Conservation (phyloP, 73 alveolate species). For the Paramecium caudatum region DNA sequence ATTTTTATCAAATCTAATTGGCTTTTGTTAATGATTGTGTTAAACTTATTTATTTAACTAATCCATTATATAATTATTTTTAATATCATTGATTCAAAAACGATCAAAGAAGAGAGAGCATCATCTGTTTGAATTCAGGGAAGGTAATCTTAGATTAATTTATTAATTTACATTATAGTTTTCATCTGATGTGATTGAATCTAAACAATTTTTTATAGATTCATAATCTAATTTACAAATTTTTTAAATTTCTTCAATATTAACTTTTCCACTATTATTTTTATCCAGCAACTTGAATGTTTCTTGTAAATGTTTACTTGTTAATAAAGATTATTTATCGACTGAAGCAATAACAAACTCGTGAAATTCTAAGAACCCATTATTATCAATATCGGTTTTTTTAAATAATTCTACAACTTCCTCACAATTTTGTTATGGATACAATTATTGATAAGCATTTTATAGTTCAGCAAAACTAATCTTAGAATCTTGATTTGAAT, state of each 20-base stretch:
- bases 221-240: neutral
- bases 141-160: neutral
- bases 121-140: constrained; percentile 14
- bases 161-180: neutral
- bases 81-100: neutral
- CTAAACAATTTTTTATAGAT: neutral
- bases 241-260: constrained; percentile 1
- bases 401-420: neutral
- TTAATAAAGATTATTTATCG: neutral
- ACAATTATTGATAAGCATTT: neutral
- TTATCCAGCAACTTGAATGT: too few relatives aligned
- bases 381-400: constrained; percentile 5
- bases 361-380: constrained; percentile 27
- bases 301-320: neutral
- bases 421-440: neutral
- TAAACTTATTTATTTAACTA: neutral
- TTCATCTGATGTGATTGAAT: neutral
- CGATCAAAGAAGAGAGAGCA: constrained; percentile 38
- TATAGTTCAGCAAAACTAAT: neutral
- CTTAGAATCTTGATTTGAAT: neutral
- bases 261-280: constrained; percentile 1
- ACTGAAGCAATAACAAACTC: constrained; percentile 34
- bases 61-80: too few relatives aligned
- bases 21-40: neutral
- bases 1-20: constrained; percentile 42